Evolutionary conservation across 495 filamentous ascomycete genomes (phyloP).

Genomic region (Penicillium cataractarum): DNA sequence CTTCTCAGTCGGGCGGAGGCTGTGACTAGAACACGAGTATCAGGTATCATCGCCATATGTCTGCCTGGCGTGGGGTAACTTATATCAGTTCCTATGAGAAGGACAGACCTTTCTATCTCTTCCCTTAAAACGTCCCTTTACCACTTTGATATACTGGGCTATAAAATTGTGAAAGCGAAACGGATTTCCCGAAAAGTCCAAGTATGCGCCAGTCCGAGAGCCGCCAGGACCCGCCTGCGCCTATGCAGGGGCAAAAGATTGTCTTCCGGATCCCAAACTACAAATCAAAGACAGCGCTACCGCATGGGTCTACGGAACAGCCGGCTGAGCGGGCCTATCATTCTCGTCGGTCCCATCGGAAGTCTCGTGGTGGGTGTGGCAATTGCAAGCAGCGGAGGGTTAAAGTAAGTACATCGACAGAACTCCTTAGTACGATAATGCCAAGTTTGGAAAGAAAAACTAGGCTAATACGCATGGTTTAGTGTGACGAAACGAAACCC

Average conservation of each 20-base stretch:
- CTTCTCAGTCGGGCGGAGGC: conserved; percentile 4
- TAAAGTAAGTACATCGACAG: conserved; percentile 47
- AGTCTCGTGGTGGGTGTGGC: conserved; percentile 49
- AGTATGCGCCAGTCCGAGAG: conserved; percentile 13
- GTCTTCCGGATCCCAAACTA: conserved; percentile 33
- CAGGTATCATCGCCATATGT: conserved; percentile 1
- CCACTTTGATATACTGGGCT: neutral
- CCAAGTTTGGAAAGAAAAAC: too few species aligned
- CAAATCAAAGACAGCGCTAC: conserved; percentile 12
- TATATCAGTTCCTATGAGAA: neutral
- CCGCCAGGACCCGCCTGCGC: conserved; percentile 7
- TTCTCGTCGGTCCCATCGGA: conserved; percentile 42
- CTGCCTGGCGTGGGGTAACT: conserved; percentile 2
- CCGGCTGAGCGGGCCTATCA: conserved; percentile 30
- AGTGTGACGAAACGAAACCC: conserved; percentile 55
- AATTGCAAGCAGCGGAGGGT: conserved; percentile 53
- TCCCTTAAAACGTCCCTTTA: neutral
- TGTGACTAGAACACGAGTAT: neutral
- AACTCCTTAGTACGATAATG: too few species aligned
- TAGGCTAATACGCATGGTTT: neutral
- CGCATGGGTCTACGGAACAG: conserved; percentile 12
- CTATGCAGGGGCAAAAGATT: conserved; percentile 34
- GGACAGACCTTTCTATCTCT: neutral
- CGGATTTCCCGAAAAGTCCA: neutral
- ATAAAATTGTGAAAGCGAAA: neutral